These are phyloP conservation scores for Candida ascalaphidarum DNA, from an alignment of 805 yeast species.

Conservation along the genomic window DNA sequence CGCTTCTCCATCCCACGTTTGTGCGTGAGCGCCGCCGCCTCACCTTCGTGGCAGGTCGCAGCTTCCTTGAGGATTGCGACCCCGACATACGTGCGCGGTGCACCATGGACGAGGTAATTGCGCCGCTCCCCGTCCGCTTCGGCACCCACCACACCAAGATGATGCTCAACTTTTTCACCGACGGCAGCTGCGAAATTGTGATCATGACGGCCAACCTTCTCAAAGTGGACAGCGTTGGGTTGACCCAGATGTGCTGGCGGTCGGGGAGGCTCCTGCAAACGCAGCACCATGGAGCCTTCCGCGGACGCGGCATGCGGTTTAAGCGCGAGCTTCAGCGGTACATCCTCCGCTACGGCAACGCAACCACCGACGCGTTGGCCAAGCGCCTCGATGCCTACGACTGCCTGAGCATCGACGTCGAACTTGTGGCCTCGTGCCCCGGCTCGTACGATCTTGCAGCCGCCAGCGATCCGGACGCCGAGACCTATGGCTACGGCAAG, in stretches of 20 bases:
- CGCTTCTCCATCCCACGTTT: constrained; percentile 19
- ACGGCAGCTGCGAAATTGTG: constrained; percentile 40
- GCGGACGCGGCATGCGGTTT: constrained; percentile 21
- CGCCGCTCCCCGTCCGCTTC: constrained; percentile 21
- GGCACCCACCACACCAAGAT: constrained; percentile 61
- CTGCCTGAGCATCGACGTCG: constrained; percentile 40
- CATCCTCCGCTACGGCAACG: constrained; percentile 32
- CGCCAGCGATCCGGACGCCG: constrained; percentile 7
- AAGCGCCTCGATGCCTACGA: constrained; percentile 24
- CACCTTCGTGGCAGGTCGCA: constrained; percentile 23
- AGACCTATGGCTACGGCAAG: constrained; percentile 40
- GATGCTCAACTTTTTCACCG: constrained; percentile 48
- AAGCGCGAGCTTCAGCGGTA: constrained; percentile 37
- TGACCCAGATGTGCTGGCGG: constrained; percentile 63
- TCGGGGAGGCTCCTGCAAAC: constrained; percentile 34
- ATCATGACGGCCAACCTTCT: constrained; percentile 57
- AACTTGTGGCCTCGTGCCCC: constrained; percentile 51
- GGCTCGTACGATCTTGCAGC: constrained; percentile 17
- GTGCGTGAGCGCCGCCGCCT: constrained; percentile 8
- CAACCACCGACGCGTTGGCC: constrained; percentile 17
- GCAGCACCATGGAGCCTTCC: constrained; percentile 1
- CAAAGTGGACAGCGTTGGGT: constrained; percentile 41
- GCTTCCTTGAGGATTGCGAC: constrained; percentile 5
- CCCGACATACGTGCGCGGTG: constrained; percentile 9
- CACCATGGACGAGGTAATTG: constrained; percentile 23